These are phyloP conservation scores for Globisporangium ultimum DNA, from an alignment of 352 stramenopile genomes.

Conservation along the genomic window DNA sequence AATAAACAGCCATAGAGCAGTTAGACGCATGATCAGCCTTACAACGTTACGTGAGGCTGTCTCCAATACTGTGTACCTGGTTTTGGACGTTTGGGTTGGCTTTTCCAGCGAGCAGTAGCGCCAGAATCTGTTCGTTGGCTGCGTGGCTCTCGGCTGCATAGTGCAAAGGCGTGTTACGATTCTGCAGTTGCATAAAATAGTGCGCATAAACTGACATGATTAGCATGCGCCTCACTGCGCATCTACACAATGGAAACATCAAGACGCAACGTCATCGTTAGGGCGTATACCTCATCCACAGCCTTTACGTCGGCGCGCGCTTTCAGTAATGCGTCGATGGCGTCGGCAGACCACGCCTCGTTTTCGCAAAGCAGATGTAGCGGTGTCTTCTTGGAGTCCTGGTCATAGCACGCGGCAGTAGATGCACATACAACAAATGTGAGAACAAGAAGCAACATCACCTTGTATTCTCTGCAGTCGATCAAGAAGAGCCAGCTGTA, in stretches of 20 bases:
- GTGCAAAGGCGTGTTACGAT: slow-evolving; percentile 67
- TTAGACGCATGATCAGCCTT: too few species aligned
- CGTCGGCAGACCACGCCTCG: slow-evolving; percentile 31
- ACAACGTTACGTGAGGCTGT: too few species aligned
- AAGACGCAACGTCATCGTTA: background rate
- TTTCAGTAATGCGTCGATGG: slow-evolving; percentile 42
- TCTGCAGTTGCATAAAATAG: slow-evolving; percentile 18
- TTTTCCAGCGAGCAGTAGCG: slow-evolving; percentile 37
- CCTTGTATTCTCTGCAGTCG: too few species aligned
- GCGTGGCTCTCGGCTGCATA: slow-evolving; percentile 51
- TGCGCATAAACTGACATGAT: background rate
- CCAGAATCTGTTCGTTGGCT: slow-evolving; percentile 33
- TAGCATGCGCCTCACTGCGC: background rate
- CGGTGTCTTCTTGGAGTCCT: slow-evolving; percentile 53
- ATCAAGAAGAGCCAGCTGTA: too few species aligned
- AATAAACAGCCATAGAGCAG: slow-evolving; percentile 3
- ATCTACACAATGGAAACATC: background rate
- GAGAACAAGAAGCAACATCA: background rate
- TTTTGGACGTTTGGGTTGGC: slow-evolving; percentile 64
- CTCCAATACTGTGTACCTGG: slow-evolving; percentile 24
- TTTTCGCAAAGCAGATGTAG: slow-evolving; percentile 80
- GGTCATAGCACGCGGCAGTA: background rate
- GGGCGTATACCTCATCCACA: slow-evolving; percentile 36
- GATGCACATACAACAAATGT: background rate
- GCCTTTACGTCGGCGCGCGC: slow-evolving; percentile 33